Base-by-base conservation (phyloP, 441 rosid species). In the Eutrema salsugineum region DNA sequence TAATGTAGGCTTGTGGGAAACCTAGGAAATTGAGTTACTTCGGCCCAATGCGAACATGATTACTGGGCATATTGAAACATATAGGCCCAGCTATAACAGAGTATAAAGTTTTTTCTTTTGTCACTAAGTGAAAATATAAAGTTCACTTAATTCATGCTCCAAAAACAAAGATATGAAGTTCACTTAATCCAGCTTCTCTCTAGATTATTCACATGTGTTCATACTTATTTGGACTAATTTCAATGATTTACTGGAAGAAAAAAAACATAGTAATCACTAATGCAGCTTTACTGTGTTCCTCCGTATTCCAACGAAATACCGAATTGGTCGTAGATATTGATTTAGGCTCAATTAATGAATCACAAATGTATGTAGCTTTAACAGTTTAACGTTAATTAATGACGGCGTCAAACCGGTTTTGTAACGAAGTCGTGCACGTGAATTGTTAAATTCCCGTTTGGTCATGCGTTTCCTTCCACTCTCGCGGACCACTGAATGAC, bases 401-500 rank as follows among this genome's bases (percentile, higher is more conserved):
- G 19, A 71, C 76, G 30, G 69, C 69, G 69, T 61, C 1, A 39
- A 39, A 40, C 59, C 17, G n/a, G 53, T 14, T 35, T 14, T 2
- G 27, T 11, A 28, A 70, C 75, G 53, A 51, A 70, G 19, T 38
- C 0, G 4, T 57, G 12, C 58, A 69, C 66, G 75, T 70, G 68
- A 70, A 39, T 42, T 39, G 51, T 50, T 44, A n/a, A n/a, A n/a
- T n/a, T 15, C 2, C 33, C 15, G 72, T 54, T 69, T 47, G 39
- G 66, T 69, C 59, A 48, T 27, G 73, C 66, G 20, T 6, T 58
- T 35, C 30, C 32, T 35, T 58, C 66, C 57, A 59, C 66, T 58
- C 16, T 40, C 40, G 56, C n/a, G 20, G 66, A 47, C 66, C 66
- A 69, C 30, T 69, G 58, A 24, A 38, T 69, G 66, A 58, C 48